A percentile compares a stretch with the other conserved stretches of the same genome.
Conservation (phyloP, 2,329 filamentous ascomycete species). For the Paraphoma chrysanthemicola region DNA sequence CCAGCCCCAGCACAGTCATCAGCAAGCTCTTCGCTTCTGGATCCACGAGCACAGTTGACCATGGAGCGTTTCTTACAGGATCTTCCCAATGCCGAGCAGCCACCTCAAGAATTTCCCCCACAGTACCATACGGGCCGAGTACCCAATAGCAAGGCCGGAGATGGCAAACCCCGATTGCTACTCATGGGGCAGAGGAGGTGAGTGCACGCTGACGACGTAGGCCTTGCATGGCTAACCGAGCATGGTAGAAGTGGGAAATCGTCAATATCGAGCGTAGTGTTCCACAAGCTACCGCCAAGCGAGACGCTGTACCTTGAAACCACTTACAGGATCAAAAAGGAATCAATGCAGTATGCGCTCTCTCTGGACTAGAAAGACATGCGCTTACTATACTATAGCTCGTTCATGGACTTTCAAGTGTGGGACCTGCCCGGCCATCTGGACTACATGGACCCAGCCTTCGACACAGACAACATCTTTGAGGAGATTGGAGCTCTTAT, state of each 20-base stretch:
- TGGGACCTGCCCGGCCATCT: constrained; percentile 98
- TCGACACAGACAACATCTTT: constrained; percentile 93
- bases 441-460: constrained; percentile 87
- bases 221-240: constrained; percentile 10
- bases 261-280: constrained; percentile 98
- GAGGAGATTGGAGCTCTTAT: constrained; percentile 92
- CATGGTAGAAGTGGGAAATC: constrained; percentile 87
- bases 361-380: background rate
- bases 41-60: constrained; percentile 50
- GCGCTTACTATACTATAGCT: constrained; percentile 60
- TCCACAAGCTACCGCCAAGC: constrained; percentile 94
- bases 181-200: constrained; percentile 96
- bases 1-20: constrained; percentile 10
- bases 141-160: constrained; percentile 58
- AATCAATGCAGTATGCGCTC: constrained; percentile 83
- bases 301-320: constrained; percentile 97
- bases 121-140: constrained; percentile 53
- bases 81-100: constrained; percentile 49
- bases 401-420: constrained; percentile 99
- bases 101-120: constrained; percentile 45
- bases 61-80: constrained; percentile 54
- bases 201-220: background rate
- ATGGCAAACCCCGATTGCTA: constrained; percentile 81
- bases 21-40: constrained; percentile 40
- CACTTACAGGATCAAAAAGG: constrained; percentile 91